Conservation (phyloP, 441 rosid genomes). For the Cnidoscolus chayamansa region DNA sequence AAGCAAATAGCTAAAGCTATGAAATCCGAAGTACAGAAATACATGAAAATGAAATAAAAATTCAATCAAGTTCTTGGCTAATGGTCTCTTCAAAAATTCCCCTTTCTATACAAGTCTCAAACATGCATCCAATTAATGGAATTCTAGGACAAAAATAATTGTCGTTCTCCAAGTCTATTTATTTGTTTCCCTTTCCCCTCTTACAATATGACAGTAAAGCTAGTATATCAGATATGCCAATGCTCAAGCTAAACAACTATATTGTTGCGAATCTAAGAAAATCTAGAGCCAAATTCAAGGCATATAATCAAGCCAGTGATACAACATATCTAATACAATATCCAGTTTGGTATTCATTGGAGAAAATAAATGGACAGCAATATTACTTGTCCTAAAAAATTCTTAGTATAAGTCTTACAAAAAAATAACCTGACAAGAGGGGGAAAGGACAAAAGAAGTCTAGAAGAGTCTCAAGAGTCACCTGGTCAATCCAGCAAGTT, state of each 20-base stretch:
- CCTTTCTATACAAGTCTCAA: not conserved
- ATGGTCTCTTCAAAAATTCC: not conserved
- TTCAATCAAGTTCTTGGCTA: not conserved
- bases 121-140: too few species aligned
- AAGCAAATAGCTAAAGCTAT: not conserved
- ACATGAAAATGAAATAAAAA: not conserved
- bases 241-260: not conserved
- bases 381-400: not conserved
- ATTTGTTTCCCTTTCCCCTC: not conserved
- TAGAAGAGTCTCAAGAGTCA: slow-evolving; percentile 19
- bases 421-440: not conserved
- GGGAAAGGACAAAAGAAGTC: not conserved
- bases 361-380: not conserved
- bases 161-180: not conserved
- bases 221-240: not conserved
- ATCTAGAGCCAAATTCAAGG: not conserved
- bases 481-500: slow-evolving; percentile 89
- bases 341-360: not conserved
- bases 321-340: not conserved
- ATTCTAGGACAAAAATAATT: not conserved
- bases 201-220: not conserved
- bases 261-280: not conserved
- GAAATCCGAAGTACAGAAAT: not conserved
- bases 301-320: not conserved
- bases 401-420: not conserved